Evolutionary conservation across 345 rosid species (phyloP).

Genomic region (Schrenkiella parvula): DNA sequence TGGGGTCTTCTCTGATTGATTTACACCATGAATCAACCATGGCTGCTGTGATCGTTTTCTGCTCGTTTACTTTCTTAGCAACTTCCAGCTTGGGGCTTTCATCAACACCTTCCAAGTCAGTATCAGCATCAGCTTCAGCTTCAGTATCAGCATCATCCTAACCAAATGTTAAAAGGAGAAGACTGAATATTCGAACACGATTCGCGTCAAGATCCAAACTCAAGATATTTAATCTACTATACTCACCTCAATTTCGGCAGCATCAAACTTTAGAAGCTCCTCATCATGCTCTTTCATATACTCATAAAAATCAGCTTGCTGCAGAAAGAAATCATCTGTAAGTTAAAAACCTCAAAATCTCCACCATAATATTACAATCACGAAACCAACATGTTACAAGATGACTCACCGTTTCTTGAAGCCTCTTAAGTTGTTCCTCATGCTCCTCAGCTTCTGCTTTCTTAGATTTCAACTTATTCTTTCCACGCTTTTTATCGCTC

Average conservation of each 20-base stretch:
- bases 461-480: constrained; percentile 35
- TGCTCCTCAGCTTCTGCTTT: constrained; percentile 59
- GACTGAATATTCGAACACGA: not conserved
- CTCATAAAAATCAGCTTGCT: constrained; percentile 85
- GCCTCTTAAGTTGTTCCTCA: constrained; percentile 66
- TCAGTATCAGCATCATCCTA: constrained; percentile 33
- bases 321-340: constrained; percentile 18
- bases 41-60: constrained; percentile 51
- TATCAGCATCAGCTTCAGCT: constrained; percentile 52
- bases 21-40: constrained; percentile 86
- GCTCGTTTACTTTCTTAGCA: constrained; percentile 38
- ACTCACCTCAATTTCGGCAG: constrained; percentile 67
- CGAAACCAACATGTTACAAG: not conserved
- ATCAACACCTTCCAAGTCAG: constrained; percentile 46
- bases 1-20: constrained; percentile 49
- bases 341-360: not conserved
- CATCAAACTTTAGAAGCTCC: constrained; percentile 76
- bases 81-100: constrained; percentile 30
- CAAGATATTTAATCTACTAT: not conserved
- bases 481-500: constrained; percentile 16
- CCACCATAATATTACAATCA: not conserved
- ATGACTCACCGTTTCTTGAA: constrained; percentile 53
- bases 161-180: constrained; percentile 18
- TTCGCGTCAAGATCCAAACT: not conserved
- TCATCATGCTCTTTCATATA: constrained; percentile 72